Base-by-base conservation (phyloP, 345 rosid species). In the Eucalyptus regnans region DNA sequence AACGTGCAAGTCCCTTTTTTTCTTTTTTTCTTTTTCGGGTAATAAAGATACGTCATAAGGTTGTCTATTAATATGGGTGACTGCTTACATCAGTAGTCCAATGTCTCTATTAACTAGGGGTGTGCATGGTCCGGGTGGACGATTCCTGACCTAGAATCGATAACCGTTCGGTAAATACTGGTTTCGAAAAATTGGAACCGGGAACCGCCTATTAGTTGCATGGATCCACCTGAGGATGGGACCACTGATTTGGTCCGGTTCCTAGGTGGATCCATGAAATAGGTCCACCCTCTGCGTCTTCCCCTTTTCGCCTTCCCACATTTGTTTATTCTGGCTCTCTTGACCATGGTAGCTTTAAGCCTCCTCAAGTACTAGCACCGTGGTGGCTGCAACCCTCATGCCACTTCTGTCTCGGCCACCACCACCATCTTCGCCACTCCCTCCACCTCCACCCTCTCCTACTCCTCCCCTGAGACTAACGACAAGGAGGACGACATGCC, bases 121-220 rank as follows among this genome's bases (percentile, higher is more conserved):
- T 52, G 58, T 52, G 23, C 58, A 52, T 18, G 10, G 23, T 52
- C 0, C 58, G 0, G 58, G 0, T 18, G 1, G 23, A 52, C 0
- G 0, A 2, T 18, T 52, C 23, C 0, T 1, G 2, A 18, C 0
- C 58, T 52, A 52, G 1, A 52, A 52, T 0, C 1, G 9, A 52
- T 52, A 52, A 18, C 1, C 1, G 1, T 2, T 2, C 1, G 4
- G 4, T 52, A 52, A 52, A 22, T 4, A 52, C 9, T 0, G 0
- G 9, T 18, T 52, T 18, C 0, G 1, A 52, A 52, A 52, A 18
- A 52, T 52, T 18, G 2, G 23, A 52, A 52, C 3, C 0, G 0
- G 9, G 56, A 0, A 1, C 3, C 2, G 9, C 56, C 1, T 1
- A 0, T 18, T 52, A 52, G 58, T 52, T 52, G 9, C 3, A 52